Evolutionary conservation across 495 filamentous ascomycete species (phyloP), one percentile per base, ranked within the genome.

Genomic region (Monascus purpureus): DNA sequence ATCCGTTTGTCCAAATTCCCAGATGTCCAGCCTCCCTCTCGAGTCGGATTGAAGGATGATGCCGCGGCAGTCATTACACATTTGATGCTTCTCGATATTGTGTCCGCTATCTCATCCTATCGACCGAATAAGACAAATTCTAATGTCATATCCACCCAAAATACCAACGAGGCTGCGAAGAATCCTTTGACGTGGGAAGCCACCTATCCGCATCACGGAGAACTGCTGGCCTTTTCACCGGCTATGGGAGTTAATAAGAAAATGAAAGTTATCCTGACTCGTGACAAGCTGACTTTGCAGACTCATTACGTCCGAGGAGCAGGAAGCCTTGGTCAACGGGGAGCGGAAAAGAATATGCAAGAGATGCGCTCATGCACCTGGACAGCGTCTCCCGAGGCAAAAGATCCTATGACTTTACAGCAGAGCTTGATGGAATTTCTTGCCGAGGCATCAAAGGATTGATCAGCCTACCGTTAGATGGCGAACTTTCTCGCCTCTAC

Each of bases 131-230:
- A 31, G 6, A 6, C 13, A 6, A 40, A 42, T 6, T n/a, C n/a
- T n/a, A n/a, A n/a, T n/a, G n/a, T n/a, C n/a, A n/a, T n/a, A n/a
- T n/a, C n/a, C n/a, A n/a, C n/a, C n/a, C 25, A 28, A 1, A 16
- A 17, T 3, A 6, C 30, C 8, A 33, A 32, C 1, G 17, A 22
- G 14, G 38, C 32, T 13, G n/a, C 18, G 0, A 16, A 37, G 13
- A 25, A 31, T 17, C 28, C 28, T 17, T 14, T 22, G 20, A 28
- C 23, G 5, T 65, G 61, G 61, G 38, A 53, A 28, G 42, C 51
- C 9, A 40, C 50, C 4, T 59, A 57, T 17, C 55, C 61, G n/a
- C 56, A 63, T 18, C 50, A 61, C 13, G 61, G 61, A 5, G 59
- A 65, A 38, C 29, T 65, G 11, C 11, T 53, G 6, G 39, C 53